Base-by-base conservation (phyloP, 495 filamentous ascomycete species). In the Podospora fimiseda region DNA sequence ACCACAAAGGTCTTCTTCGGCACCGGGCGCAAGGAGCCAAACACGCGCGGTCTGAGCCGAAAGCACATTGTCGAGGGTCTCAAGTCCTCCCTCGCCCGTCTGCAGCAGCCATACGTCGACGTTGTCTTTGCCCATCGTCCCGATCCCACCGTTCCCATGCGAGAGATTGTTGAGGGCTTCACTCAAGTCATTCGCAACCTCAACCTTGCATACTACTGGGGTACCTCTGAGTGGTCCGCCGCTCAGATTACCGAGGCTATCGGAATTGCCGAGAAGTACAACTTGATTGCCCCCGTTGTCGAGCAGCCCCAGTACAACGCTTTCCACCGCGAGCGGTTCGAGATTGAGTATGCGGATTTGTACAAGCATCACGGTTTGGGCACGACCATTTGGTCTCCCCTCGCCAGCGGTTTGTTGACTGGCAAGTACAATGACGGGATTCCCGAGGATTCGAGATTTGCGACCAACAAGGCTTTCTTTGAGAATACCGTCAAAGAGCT, bases 231-330 rank as follows among this genome's bases (percentile, higher is more conserved):
- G 73, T 94, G 89, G 90, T 77, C 75, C 51, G 88, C 89, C 7
- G 81, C 80, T 47, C 87, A 95, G 72, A 92, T 95, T 61, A 77
- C 80, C 7, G 76, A 85, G 52, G 90, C 90, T 6, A 89, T 83
- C 73, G 74, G 81, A 39, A 70, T 87, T 36, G 90, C 90, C 13
- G 85, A 89, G 54, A 76, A 72, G 53, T 74, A 93, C 36, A 79
- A 83, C 18, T 75, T 95, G n/a, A 81, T 95, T 52, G 88, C 85
- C 2, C 90, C 89, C 7, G 65, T 87, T 20, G 84, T 88, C 68
- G 90, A 95, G 67, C 90, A 95, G 74, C 89, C 90, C 22, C 76
- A 84, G 58, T 94, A 94, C 69, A 91, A 89, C 70, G 79, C 91
- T 66, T 73, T 94, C 19, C 70, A 70, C 43, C 82, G 85, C 37